phyloP scores from a whole-genome alignment of 108 stramenopile genomes.

The Cylindrotheca fusiformis region DNA sequence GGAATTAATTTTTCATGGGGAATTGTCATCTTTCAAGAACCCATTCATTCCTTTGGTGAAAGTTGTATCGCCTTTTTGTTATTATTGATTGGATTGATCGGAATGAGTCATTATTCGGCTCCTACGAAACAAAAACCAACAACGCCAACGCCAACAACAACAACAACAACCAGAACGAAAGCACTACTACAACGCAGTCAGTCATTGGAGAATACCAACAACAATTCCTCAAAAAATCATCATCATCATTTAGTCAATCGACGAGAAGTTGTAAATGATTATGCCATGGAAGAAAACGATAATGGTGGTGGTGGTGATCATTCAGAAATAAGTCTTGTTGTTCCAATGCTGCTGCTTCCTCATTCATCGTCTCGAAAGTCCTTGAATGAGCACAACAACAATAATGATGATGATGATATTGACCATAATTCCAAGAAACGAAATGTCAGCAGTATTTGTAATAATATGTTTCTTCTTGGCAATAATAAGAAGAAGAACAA shows the following conservation, averaged over 20 bases:
- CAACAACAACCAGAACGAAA: background rate
- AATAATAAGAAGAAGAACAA: background rate
- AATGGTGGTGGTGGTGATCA: background rate
- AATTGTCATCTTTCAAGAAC: slow-evolving; percentile 59
- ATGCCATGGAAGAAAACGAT: background rate
- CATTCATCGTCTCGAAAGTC: background rate
- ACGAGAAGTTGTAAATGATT: background rate
- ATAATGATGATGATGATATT: background rate
- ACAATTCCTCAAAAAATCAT: background rate
- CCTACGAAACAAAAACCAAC: background rate
- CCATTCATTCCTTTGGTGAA: slow-evolving; percentile 17
- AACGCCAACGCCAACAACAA: background rate
- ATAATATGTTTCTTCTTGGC: background rate
- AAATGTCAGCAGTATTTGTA: background rate
- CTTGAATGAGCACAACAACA: no score
- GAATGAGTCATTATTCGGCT: slow-evolving; percentile 37
- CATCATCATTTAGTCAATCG: background rate
- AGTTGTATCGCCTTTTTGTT: slow-evolving; percentile 17
- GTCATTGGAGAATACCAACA: background rate
- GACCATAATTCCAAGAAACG: background rate
- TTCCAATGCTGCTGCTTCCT: no score
- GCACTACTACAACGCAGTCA: background rate
- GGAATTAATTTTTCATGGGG: slow-evolving; percentile 55
- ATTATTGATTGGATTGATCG: slow-evolving; percentile 28
- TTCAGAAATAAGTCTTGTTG: no score